Base-by-base conservation (phyloP, 164 flowering plant species). In the Kingdonia uniflora region DNA sequence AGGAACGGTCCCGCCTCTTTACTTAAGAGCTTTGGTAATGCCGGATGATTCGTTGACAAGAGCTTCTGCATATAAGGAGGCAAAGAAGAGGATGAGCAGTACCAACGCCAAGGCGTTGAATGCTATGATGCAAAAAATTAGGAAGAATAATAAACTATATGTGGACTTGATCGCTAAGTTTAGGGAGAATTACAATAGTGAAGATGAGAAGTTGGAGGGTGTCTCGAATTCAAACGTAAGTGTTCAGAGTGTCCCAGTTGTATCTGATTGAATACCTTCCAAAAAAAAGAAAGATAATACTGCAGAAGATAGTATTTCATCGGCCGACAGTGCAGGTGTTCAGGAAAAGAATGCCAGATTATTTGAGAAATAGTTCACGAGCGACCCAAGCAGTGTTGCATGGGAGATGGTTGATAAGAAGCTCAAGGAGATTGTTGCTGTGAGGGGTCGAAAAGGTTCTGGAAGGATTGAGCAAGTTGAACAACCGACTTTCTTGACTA, bases 401-500 rank as follows among this genome's bases (percentile, higher is more conserved):
- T 92, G 95, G 95, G 98, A 88, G 16, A 73, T 47, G 0, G 95
- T 92, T 15, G 79, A 88, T 69, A 88, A 86, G 65, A 88, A 88
- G 65, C 75, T 84, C 42, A 85, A 82, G 55, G 95, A 82, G 58
- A 67, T 82, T 47, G 74, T 79, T 42, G 88, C 95, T 61, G 94
- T 87, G 8, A 70, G 98, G 50, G 96, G 98, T 23, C 75, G 80
- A 69, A 92, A 88, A 64, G 98, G 98, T 57, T 88, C 98, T 16
- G 95, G 94, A 55, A 71, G 84, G 54, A 68, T 85, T 57, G 98
- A 92, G 70, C 85, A 75, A 75, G 91, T 88, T 60, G 96, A 88
- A 63, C 98, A 88, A 72, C 94, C 87, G 14, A 82, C 94, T 7
- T 88, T 85, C 58, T 64, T 92, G 60, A 80, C 89, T 2, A 75